Evolutionary conservation across 164 flowering plant genomes (phyloP).

Genomic region (Warburgia ugandensis): DNA sequence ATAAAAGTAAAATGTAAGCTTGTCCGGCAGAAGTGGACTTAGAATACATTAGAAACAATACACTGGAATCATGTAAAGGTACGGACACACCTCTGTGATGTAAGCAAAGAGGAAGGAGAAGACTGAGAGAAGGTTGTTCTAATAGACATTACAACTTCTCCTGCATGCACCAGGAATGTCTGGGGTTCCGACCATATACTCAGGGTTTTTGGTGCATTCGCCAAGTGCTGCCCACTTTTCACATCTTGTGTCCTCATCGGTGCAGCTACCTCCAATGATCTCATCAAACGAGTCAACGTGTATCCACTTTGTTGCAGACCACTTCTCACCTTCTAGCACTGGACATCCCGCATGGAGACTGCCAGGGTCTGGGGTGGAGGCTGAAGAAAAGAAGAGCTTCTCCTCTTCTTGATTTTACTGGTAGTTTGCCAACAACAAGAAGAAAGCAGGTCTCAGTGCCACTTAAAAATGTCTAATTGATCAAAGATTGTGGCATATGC

Average conservation of each 20-base stretch:
- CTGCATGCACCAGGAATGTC: conserved; percentile 74
- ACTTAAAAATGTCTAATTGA: too few relatives aligned
- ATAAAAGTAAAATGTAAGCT: too few relatives aligned
- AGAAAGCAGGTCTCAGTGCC: neutral
- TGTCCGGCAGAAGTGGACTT: too few relatives aligned
- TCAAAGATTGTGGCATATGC: too few relatives aligned
- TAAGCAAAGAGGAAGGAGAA: neutral
- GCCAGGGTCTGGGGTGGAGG: conserved; percentile 58
- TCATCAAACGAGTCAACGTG: conserved; percentile 80
- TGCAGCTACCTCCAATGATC: conserved; percentile 32
- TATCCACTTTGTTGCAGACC: conserved; percentile 99
- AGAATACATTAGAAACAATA: too few relatives aligned
- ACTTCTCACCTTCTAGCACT: conserved; percentile 93
- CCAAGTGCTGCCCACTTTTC: conserved; percentile 86
- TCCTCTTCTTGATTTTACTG: conserved; percentile 86
- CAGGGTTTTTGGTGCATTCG: conserved; percentile 81
- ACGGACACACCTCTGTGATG: neutral
- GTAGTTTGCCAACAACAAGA: conserved; percentile 3
- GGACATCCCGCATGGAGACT: conserved; percentile 97
- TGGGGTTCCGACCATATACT: conserved; percentile 84
- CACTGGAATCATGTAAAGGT: too few relatives aligned
- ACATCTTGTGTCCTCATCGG: conserved; percentile 58
- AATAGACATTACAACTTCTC: conserved; percentile 81
- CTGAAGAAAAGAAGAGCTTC: conserved; percentile 96
- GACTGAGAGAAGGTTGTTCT: conserved; percentile 2